Evolutionary conservation across 805 yeast species (phyloP).

Genomic region (Saturnispora halmiae): DNA sequence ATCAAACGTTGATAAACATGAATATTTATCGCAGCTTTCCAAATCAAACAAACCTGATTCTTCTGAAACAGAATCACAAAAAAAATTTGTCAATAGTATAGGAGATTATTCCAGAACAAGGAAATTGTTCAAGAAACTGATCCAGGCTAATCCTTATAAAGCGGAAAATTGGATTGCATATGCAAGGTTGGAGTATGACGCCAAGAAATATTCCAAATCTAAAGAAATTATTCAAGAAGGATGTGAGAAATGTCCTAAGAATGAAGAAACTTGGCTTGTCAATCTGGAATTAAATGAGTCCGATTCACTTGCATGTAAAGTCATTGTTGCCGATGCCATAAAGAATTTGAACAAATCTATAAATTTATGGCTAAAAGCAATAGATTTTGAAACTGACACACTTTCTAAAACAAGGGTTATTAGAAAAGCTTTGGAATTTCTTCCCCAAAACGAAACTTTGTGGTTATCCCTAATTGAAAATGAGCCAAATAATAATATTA

Average conservation of each 20-base stretch:
- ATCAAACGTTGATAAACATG: constrained; percentile 30
- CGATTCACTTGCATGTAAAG: constrained; percentile 39
- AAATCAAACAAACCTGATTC: constrained; percentile 10
- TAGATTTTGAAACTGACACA: constrained; percentile 52
- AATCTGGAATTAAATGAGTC: constrained; percentile 51
- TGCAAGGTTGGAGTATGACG: constrained; percentile 67
- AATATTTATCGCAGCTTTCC: constrained; percentile 35
- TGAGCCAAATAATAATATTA: constrained; percentile 46
- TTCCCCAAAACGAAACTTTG: constrained; percentile 48
- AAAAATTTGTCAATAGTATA: constrained; percentile 26
- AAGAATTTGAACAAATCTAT: constrained; percentile 45
- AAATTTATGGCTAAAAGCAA: constrained; percentile 65
- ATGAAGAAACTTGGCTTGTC: constrained; percentile 78
- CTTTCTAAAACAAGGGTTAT: constrained; percentile 47
- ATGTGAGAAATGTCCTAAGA: constrained; percentile 54
- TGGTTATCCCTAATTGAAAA: constrained; percentile 61
- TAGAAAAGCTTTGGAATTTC: constrained; percentile 59
- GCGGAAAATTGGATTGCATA: constrained; percentile 82
- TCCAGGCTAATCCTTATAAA: constrained; percentile 63
- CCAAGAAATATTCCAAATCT: constrained; percentile 48
- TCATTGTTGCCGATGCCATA: constrained; percentile 59
- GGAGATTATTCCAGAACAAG: constrained; percentile 57
- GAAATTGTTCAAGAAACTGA: constrained; percentile 51
- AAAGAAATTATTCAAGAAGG: constrained; percentile 61
- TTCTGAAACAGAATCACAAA: neutral